A percentile compares a stretch with the other conserved stretches of the same genome.
These are phyloP conservation scores for Saitozyma sp. DNA, from an alignment of 768 basidiomycete genomes.

Conservation along the genomic window DNA sequence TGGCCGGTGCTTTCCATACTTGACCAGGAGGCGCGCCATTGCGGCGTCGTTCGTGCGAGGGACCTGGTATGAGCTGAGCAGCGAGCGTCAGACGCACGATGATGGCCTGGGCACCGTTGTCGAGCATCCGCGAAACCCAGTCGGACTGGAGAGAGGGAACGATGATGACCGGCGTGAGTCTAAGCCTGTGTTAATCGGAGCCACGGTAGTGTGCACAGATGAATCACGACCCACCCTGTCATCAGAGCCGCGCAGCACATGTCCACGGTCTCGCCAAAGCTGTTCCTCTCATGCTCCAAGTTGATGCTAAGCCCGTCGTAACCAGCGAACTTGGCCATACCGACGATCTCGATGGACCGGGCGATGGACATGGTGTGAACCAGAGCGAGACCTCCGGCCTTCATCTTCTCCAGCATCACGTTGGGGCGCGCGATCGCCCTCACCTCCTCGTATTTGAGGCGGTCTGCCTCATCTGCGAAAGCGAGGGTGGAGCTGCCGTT, in stretches of 20 bases:
- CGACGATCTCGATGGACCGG: neutral
- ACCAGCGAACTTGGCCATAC: slow-evolving; percentile 13
- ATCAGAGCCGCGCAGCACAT: slow-evolving; percentile 3
- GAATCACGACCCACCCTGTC: slow-evolving; percentile 8
- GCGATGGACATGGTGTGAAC: slow-evolving; percentile 9
- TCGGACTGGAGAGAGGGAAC: too few relatives aligned
- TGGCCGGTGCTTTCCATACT: too few relatives aligned
- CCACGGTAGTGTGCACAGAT: neutral
- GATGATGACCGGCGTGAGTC: too few relatives aligned
- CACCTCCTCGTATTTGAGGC: slow-evolving; percentile 8
- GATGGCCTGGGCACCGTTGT: too few relatives aligned
- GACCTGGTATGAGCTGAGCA: too few relatives aligned
- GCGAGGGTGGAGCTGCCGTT: too few relatives aligned
- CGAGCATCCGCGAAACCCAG: too few relatives aligned
- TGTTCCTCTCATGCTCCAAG: slow-evolving; percentile 19
- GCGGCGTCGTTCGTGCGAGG: too few relatives aligned
- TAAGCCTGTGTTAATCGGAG: too few relatives aligned
- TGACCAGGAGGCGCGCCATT: too few relatives aligned
- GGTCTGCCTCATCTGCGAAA: too few relatives aligned
- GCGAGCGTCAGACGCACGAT: too few relatives aligned
- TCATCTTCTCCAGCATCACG: slow-evolving; percentile 12
- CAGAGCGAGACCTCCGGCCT: slow-evolving; percentile 4
- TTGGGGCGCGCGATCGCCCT: slow-evolving; percentile 11
- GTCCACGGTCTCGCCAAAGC: slow-evolving; percentile 8
- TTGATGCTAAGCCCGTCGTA: slow-evolving; percentile 18